Percentiles rank a stretch among this genome's conserved stretches.
Evolutionary conservation across 2,329 filamentous ascomycete species (phyloP).

Genomic region (Cladophialophora exuberans): DNA sequence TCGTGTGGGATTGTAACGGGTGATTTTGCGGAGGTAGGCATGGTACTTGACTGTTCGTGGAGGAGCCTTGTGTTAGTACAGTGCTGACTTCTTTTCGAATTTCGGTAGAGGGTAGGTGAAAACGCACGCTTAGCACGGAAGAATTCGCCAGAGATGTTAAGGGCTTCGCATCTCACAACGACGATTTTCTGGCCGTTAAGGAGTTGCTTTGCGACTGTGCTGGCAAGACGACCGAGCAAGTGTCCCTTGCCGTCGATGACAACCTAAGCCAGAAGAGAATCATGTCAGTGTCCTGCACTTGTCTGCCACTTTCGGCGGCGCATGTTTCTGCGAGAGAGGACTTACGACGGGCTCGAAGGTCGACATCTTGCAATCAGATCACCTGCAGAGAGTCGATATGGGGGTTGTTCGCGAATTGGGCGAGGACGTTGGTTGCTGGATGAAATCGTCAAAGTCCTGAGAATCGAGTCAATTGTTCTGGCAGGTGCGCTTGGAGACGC

Average conservation of each 20-base stretch:
- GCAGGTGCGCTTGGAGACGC: conserved; percentile 9
- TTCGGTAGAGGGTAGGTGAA: conserved; percentile 25
- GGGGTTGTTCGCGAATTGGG: conserved; percentile 26
- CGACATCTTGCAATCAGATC: conserved; percentile 59
- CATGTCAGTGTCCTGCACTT: conserved; percentile 42
- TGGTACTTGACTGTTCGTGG: conserved; percentile 92
- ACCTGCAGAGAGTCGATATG: conserved; percentile 24
- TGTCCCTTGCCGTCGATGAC: conserved; percentile 99
- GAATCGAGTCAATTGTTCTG: conserved; percentile 18
- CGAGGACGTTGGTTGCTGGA: conserved; percentile 23
- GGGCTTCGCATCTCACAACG: conserved; percentile 95
- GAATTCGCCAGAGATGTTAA: conserved; percentile 99
- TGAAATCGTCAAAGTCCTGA: conserved; percentile 13
- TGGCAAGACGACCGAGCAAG: conserved; percentile 89
- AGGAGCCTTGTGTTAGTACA: conserved; percentile 29
- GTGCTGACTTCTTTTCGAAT: not conserved
- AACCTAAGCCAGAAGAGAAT: conserved; percentile 63
- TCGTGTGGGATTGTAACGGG: conserved; percentile 98
- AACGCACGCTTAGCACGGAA: conserved; percentile 97
- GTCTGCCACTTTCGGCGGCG: not conserved
- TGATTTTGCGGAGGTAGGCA: conserved; percentile 99
- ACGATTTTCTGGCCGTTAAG: conserved; percentile 80
- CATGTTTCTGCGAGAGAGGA: conserved; percentile 33
- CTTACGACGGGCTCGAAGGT: conserved; percentile 68
- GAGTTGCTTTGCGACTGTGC: conserved; percentile 43